These are phyloP conservation scores for Paraurostyla sp. DNA, from an alignment of 73 alveolate genomes.

Conservation along the genomic window DNA sequence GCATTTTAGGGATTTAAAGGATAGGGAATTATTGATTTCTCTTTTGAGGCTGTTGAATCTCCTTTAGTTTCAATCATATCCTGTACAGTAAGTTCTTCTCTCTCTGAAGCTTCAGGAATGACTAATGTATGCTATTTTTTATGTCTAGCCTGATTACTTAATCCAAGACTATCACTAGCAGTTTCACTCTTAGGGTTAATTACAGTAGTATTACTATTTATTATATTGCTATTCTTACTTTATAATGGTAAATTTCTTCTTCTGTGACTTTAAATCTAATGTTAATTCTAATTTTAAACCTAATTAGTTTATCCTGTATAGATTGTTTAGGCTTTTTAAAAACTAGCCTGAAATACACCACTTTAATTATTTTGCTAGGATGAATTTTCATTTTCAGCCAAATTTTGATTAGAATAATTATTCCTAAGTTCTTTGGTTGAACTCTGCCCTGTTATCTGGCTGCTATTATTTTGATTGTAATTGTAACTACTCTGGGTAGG, in stretches of 20 bases:
- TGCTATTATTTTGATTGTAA: background rate
- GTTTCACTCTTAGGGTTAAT: background rate
- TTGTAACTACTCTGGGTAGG: background rate
- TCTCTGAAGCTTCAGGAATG: slow-evolving; percentile 57
- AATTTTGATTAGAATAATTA: background rate
- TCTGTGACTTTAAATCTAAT: background rate
- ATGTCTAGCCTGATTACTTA: background rate
- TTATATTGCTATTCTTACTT: background rate
- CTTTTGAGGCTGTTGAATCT: background rate
- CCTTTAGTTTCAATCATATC: slow-evolving; percentile 31
- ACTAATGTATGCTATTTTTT: slow-evolving; percentile 3
- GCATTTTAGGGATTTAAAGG: slow-evolving; percentile 27
- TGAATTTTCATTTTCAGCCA: background rate
- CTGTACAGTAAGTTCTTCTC: slow-evolving; percentile 52
- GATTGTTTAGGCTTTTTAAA: slow-evolving; percentile 11
- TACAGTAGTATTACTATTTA: background rate
- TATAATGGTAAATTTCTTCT: slow-evolving; percentile 35
- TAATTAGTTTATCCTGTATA: too few relatives aligned
- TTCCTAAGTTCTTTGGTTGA: background rate
- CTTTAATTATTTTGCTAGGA: background rate
- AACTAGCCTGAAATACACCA: background rate
- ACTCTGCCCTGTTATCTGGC: background rate
- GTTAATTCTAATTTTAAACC: too few relatives aligned
- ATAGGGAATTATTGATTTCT: too few relatives aligned
- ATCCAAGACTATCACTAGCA: background rate